Percentiles rank a stretch among this genome's conserved stretches.
phyloP scores from a whole-genome alignment of 208 protist genomes.

The Acanthamoeba rhysodes region DNA sequence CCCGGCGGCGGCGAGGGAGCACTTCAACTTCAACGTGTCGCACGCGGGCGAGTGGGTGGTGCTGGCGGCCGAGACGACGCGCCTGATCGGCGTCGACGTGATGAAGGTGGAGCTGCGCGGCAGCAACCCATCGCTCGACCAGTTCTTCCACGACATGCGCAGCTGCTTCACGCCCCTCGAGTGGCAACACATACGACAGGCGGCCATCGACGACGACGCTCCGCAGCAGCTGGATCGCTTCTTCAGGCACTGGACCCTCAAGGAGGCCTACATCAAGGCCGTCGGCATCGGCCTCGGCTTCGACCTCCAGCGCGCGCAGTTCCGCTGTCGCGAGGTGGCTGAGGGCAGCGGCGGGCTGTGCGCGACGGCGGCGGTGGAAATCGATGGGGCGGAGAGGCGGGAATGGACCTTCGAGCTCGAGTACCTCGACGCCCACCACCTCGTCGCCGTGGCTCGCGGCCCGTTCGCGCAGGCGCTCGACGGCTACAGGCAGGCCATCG shows the following conservation, averaged over 20 bases:
- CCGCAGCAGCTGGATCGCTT: not conserved
- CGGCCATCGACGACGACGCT: not conserved
- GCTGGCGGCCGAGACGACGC: slow-evolving; percentile 37
- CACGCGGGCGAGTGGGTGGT: slow-evolving; percentile 75
- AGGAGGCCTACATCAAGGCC: slow-evolving; percentile 76
- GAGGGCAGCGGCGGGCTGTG: not conserved
- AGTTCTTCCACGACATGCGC: slow-evolving; percentile 69
- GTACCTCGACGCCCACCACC: slow-evolving; percentile 8
- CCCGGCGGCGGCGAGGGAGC: not conserved
- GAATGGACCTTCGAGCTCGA: slow-evolving; percentile 72
- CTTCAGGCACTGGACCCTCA: slow-evolving; percentile 66
- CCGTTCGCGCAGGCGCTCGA: slow-evolving; percentile 57
- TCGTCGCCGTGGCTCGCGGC: slow-evolving; percentile 60
- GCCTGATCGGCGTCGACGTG: slow-evolving; percentile 53
- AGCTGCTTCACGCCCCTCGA: slow-evolving; percentile 50
- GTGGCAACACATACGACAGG: slow-evolving; percentile 9
- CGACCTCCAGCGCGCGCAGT: slow-evolving; percentile 59
- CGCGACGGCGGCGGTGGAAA: not conserved
- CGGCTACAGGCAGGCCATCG: not conserved
- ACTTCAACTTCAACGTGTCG: slow-evolving; percentile 75
- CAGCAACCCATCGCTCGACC: not conserved
- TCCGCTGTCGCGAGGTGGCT: not conserved
- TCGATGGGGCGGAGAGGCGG: slow-evolving; percentile 18
- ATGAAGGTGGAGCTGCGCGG: slow-evolving; percentile 72
- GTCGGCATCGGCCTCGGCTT: slow-evolving; percentile 63